Evolutionary conservation across 495 filamentous ascomycete genomes (phyloP).

Genomic region (Clohesyomyces aquaticus): DNA sequence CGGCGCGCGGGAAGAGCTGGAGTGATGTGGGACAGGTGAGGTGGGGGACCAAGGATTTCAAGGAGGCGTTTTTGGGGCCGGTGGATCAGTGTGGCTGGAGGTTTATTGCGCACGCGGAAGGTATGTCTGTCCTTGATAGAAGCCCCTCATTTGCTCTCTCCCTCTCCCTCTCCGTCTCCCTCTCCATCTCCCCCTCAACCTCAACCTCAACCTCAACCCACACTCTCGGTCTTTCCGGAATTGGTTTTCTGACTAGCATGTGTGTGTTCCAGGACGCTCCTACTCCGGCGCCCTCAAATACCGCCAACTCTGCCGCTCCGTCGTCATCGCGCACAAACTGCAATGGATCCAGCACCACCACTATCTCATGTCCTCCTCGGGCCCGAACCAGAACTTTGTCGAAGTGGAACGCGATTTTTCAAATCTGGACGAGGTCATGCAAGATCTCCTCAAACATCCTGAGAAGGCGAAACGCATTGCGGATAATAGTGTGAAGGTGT

Average conservation of each 20-base stretch:
- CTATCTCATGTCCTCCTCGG: conserved; percentile 49
- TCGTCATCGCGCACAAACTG: conserved; percentile 57
- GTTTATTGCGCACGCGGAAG: conserved; percentile 61
- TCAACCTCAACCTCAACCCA: no score
- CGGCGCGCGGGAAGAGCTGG: conserved; percentile 54
- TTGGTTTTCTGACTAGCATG: background rate
- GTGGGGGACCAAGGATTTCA: conserved; percentile 46
- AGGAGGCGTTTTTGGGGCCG: conserved; percentile 51
- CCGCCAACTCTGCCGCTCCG: conserved; percentile 62
- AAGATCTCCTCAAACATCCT: conserved; percentile 55
- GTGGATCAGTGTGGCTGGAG: conserved; percentile 64
- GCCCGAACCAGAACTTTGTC: conserved; percentile 64
- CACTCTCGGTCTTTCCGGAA: no score
- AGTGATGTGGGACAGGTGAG: conserved; percentile 56
- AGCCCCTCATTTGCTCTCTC: no score
- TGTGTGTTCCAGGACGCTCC: conserved; percentile 21
- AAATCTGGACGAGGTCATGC: conserved; percentile 58
- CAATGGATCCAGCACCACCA: conserved; percentile 53
- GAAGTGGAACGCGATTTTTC: conserved; percentile 59
- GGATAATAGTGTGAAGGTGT: conserved; percentile 57
- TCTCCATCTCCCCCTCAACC: no score
- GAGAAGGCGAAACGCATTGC: conserved; percentile 59
- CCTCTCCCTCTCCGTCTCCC: background rate
- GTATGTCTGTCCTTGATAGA: conserved; percentile 46
- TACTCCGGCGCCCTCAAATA: conserved; percentile 66